Percentiles rank a stretch among this genome's conserved stretches.
Evolutionary conservation across 2,329 filamentous ascomycete species (phyloP).

Genomic region (Apiospora sp.): DNA sequence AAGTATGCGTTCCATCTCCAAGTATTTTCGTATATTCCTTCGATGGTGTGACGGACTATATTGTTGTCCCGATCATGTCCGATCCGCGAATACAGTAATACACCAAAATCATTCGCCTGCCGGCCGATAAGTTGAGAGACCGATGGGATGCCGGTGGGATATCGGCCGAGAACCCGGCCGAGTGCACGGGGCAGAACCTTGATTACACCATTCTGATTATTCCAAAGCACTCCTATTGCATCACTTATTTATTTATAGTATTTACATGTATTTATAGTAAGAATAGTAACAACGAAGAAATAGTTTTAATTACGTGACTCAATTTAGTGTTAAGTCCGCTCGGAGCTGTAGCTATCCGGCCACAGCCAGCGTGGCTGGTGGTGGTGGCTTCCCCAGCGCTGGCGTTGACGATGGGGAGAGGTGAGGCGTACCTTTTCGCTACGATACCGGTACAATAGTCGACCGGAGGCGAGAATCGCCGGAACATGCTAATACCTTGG

Average conservation of each 20-base stretch:
- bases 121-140: not conserved
- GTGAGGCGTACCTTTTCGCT: no score
- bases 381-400: no score
- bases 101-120: not conserved
- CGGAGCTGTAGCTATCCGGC: no score
- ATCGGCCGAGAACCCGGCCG: not conserved
- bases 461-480: no score
- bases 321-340: no score
- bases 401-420: no score
- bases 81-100: slow-evolving; percentile 6
- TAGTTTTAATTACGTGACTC: no score
- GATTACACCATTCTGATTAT: not conserved
- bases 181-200: not conserved
- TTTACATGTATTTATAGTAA: no score
- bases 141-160: slow-evolving; percentile 17
- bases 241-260: no score
- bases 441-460: no score
- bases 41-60: not conserved
- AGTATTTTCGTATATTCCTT: not conserved
- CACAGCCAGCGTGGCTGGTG: no score
- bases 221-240: not conserved
- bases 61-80: not conserved
- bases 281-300: no score
- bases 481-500: not conserved
- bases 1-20: not conserved